Percentiles rank a stretch among this genome's conserved stretches.
Evolutionary conservation across 305 asterid species (phyloP).

Genomic region (Plantago coronopus): DNA sequence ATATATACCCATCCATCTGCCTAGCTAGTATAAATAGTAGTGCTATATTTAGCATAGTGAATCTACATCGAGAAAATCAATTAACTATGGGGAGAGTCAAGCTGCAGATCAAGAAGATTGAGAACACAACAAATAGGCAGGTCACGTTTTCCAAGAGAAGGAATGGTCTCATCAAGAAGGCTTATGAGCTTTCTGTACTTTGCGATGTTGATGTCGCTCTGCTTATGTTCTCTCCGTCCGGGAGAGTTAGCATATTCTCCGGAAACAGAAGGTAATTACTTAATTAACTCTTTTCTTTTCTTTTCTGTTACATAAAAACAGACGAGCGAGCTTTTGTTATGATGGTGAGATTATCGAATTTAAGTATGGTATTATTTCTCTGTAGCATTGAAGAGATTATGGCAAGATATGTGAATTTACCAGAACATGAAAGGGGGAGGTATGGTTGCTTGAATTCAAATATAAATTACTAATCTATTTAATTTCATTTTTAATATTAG

Average conservation of each 20-base stretch:
- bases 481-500: no score
- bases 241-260: slow-evolving; percentile 69
- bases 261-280: slow-evolving; percentile 53
- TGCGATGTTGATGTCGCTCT: slow-evolving; percentile 95
- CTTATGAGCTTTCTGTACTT: slow-evolving; percentile 92
- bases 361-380: background rate
- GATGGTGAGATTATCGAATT: no score
- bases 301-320: no score
- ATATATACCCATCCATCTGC: no score
- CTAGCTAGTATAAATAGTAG: background rate
- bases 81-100: slow-evolving; percentile 84
- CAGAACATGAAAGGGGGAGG: slow-evolving; percentile 89
- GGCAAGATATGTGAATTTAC: slow-evolving; percentile 62
- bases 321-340: no score
- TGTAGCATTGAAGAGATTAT: slow-evolving; percentile 71
- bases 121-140: slow-evolving; percentile 91
- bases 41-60: slow-evolving; percentile 39
- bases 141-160: slow-evolving; percentile 96
- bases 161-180: slow-evolving; percentile 89
- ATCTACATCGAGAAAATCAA: background rate
- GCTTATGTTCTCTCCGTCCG: slow-evolving; percentile 93
- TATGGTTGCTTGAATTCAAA: slow-evolving; percentile 20
- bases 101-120: slow-evolving; percentile 85
- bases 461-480: no score
- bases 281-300: no score